Base-by-base conservation (phyloP, 176 grass and related monocot genomes). In the Ananas comosus region DNA sequence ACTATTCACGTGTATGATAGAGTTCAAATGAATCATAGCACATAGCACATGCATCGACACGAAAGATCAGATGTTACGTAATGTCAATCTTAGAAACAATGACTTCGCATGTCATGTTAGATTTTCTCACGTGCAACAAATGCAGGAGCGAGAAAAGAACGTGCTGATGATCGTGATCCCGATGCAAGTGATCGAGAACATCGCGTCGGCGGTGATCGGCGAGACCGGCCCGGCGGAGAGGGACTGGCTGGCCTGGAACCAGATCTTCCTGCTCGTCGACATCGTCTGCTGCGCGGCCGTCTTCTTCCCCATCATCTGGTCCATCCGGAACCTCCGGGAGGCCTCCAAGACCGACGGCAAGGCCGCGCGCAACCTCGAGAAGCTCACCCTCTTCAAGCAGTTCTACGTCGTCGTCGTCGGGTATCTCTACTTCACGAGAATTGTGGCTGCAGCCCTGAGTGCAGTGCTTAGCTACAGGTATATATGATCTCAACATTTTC, bases 261-360 rank as follows among this genome's bases (percentile, higher is more conserved):
- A 91, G 50, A 66, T 91, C 63, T 91, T 91, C 78, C 80, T 91
- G 1, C 74, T 91, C 1, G 88, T 91, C 1, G 88, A 91, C 80
- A 67, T 86, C 10, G 17, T 79, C 47, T 86, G 83, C 64, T 86
- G 88, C 78, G 86, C 80, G 18, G 80, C 83, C 0, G 80, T 91
- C 9, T 83, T 91, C 83, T 86, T 91, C 71, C 80, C 88, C 24
- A 83, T 86, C 77, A 68, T 91, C 63, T 86, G 78, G 88, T 91
- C 80, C 80, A 86, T 91, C 23, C 74, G 67, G 23, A 83, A 80
- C 88, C 83, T 91, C 19, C 24, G 83, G 1, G 83, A 91, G 74
- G 88, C 88, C 2, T 83, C 83, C 80, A 91, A 91, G 83, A 83
- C 74, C 24, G 80, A 91, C 50, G 78, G 83, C 25, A 91, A 91